These are phyloP conservation scores for Endoconidiophora laricicola DNA, from an alignment of 2,329 filamentous ascomycete genomes.

Conservation along the genomic window DNA sequence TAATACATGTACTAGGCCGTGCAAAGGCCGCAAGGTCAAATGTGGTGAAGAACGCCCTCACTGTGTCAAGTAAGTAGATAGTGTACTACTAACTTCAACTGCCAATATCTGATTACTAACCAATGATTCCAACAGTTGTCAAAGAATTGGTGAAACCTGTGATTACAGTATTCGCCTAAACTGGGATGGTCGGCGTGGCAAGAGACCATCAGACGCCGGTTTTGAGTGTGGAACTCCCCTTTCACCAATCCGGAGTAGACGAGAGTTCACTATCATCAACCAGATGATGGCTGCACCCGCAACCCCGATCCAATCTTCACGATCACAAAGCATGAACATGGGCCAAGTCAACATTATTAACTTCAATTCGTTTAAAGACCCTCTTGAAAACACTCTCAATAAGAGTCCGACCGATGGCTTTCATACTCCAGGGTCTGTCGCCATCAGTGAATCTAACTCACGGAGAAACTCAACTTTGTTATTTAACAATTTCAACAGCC, in stretches of 20 bases:
- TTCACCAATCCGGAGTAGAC: conserved; percentile 18
- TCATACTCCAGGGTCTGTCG: not conserved
- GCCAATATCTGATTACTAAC: not conserved
- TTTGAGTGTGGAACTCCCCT: conserved; percentile 11
- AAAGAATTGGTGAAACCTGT: conserved; percentile 53
- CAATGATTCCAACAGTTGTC: conserved; percentile 31
- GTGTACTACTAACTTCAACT: not conserved
- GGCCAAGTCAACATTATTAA: conserved; percentile 2
- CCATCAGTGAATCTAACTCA: not conserved
- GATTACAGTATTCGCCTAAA: conserved; percentile 71
- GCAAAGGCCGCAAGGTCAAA: conserved; percentile 57
- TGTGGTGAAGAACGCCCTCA: conserved; percentile 63
- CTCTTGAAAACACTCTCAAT: conserved; percentile 1
- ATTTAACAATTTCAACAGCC: conserved; percentile 1
- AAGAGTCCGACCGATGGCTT: not conserved
- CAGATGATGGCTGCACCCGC: conserved; percentile 15
- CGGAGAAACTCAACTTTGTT: not conserved
- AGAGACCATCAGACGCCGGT: conserved; percentile 13
- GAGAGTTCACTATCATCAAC: conserved; percentile 22
- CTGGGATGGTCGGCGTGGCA: conserved; percentile 48
- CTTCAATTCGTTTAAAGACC: conserved; percentile 6
- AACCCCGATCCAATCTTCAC: conserved; percentile 1
- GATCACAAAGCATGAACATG: conserved; percentile 2
- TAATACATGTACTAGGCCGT: conserved; percentile 38
- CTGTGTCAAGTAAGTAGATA: conserved; percentile 41